Evolutionary conservation across 2,329 filamentous ascomycete species (phyloP), one percentile per base, ranked within the genome.

Genomic region (Ploettnerulaceae sp.): DNA sequence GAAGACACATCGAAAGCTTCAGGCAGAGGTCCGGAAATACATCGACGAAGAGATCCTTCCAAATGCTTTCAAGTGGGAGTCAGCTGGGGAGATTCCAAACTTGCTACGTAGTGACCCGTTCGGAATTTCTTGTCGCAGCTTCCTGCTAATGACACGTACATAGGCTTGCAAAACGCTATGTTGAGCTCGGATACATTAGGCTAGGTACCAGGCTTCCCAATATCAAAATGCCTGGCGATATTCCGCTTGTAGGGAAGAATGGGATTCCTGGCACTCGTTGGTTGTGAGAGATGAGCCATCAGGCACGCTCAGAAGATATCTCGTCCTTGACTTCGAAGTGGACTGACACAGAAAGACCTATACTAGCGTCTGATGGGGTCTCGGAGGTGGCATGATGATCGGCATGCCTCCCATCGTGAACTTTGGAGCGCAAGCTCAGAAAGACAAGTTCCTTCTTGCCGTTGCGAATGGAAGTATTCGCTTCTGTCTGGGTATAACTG

Each of bases 401-500:
- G 82, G 82, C 0, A 72, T 73, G 20, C 81, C 82, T 4, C 82
- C 82, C 0, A 69, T 86, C 35, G 71, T 82, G n/a, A 70, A 76
- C 38, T 77, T 79, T 56, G 82, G 82, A 1, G 83, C 72, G 0
- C 64, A 71, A 24, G 72, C 72, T 58, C 81, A 84, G 64, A 79
- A 79, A 60, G 63, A 59, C 14, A 69, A 69, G 33, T 85, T 77
- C 72, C 65, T 84, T 8, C 78, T 77, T 0, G 73, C 71, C 0
- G 67, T 84, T 24, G 79, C 81, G 33, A 70, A 64, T 6, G 77
- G 79, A 52, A 71, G 77, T 46, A 76, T 78, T 5, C 72, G 74
- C 44, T 82, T 84, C 57, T 83, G 77, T 57, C 64, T 84, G 8
- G 80, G 78, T 2, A 78, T 84, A 48, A 84, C 81, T 2, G 81